Evolutionary conservation across 2,329 filamentous ascomycete species (phyloP).

Genomic region (Bisporella sp.): DNA sequence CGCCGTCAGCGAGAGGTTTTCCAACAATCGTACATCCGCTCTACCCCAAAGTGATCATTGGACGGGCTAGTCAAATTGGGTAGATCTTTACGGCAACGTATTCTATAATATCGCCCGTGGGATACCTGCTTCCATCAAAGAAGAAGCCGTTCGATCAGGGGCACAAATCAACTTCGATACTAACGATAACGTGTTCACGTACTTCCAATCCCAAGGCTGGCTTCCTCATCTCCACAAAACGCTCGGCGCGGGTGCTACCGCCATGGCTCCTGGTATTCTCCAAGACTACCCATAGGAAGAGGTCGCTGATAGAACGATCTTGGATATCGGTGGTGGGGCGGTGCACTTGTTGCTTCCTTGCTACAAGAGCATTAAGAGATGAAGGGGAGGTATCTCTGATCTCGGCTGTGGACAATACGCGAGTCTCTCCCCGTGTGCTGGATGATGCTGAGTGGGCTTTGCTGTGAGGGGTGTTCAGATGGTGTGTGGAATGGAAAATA

Average conservation of each 20-base stretch:
- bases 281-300: constrained; percentile 36
- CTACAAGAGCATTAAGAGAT: too few species aligned
- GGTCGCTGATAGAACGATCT: constrained; percentile 24
- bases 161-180: constrained; percentile 36
- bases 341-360: too few species aligned
- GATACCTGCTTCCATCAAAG: constrained; percentile 27
- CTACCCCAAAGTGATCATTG: constrained; percentile 32
- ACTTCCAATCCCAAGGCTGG: constrained; percentile 30
- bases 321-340: constrained; percentile 34
- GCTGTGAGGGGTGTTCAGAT: too few species aligned
- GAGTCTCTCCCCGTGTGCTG: too few species aligned
- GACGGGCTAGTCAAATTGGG: constrained; percentile 39
- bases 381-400: too few species aligned
- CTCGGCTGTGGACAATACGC: too few species aligned
- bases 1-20: constrained; percentile 20
- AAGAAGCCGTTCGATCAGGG: constrained; percentile 20
- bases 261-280: constrained; percentile 33
- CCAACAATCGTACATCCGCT: constrained; percentile 29
- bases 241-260: constrained; percentile 30
- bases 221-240: constrained; percentile 30
- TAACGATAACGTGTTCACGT: constrained; percentile 33
- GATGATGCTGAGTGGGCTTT: too few species aligned
- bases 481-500: too few species aligned
- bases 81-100: constrained; percentile 34
- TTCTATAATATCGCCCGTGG: constrained; percentile 37